phyloP scores from a whole-genome alignment of 2,329 filamentous ascomycete species.

The Aspergillus intermedius region DNA sequence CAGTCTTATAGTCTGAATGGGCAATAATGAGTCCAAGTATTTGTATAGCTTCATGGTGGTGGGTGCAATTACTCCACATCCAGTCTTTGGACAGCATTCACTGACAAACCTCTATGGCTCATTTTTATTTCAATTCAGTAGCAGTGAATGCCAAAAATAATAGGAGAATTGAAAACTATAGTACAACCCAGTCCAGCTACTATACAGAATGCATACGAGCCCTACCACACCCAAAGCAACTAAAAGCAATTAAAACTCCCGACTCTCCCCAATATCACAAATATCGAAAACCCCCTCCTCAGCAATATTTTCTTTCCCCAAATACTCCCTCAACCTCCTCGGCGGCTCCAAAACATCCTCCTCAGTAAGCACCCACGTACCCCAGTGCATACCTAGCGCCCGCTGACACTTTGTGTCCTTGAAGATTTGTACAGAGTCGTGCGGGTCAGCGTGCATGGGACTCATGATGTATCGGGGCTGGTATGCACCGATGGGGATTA shows the following conservation, averaged over 20 bases:
- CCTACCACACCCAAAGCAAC: background rate
- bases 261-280: conserved; percentile 77
- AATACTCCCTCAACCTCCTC: conserved; percentile 61
- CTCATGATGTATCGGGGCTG: conserved; percentile 60
- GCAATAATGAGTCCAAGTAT: too few relatives aligned
- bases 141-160: too few relatives aligned
- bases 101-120: too few relatives aligned
- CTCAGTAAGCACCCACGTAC: conserved; percentile 74
- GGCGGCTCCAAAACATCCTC: conserved; percentile 86
- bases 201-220: background rate
- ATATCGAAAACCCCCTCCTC: conserved; percentile 73
- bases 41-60: too few relatives aligned
- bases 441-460: conserved; percentile 77
- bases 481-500: conserved; percentile 93
- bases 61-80: too few relatives aligned
- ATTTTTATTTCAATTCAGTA: too few relatives aligned
- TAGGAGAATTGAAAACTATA: too few relatives aligned
- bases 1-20: too few relatives aligned
- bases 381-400: conserved; percentile 89
- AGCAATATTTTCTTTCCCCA: conserved; percentile 59
- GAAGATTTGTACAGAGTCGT: conserved; percentile 86
- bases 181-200: background rate
- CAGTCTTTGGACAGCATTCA: too few relatives aligned
- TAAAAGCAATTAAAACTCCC: conserved; percentile 55
- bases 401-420: conserved; percentile 68